Base-by-base conservation (phyloP, 1,284 basidiomycete genomes). In the Boletus sp. region DNA sequence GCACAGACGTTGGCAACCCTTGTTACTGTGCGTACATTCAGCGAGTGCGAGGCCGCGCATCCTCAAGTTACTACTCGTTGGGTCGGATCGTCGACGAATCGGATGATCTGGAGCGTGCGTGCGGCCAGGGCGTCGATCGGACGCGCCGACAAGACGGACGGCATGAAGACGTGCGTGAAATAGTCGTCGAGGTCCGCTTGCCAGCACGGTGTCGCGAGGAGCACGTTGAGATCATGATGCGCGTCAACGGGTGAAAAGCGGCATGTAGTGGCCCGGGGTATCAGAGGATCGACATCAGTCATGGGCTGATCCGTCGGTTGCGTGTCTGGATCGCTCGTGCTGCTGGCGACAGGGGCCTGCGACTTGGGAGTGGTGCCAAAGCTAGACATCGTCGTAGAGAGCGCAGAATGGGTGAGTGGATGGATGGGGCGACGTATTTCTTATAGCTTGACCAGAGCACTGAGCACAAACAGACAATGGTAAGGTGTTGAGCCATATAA, bases 1-100 rank as follows among this genome's bases (percentile, higher is more conserved):
- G 49, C 53, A 12, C 19, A 40, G 8, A 34, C 43, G n/a, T 53
- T 44, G 2, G 29, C 14, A n/a, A 22, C 63, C 34, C 29, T 27
- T 44, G 41, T 16, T 37, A 58, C 58, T 57, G 16, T 55, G 56
- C 10, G 30, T 41, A 13, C 41, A 48, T 9, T 59, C 4, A 4
- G 29, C 38, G 5, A 38, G 40, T 3, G 53, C 48, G n/a, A 65
- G 50, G 5, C 26, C 35, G 14, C 48, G 51, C 16, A 51, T 44
- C 19, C 14, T 16, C 32, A 8, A 33, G 9, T 8, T 2, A 9
- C 9, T 10, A 0, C n/a, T 16, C 9, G 32, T 33, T 22, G 49
- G 2, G 62, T 54, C 34, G 47, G 52, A 19, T 10, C 38, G 12
- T 37, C 49, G 22, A 54, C 10, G 32, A 12, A n/a, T n/a, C n/a